Evolutionary conservation across 306 rosid species (phyloP).

Genomic region (Cucumis sativus): Cucumber_9930_V3 NC_026660.2:27610501-27611000

Average conservation of each 20-base stretch:
- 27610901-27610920: not conserved
- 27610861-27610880: constrained; percentile 94
- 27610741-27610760: constrained; percentile 95
- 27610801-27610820: constrained; percentile 83
- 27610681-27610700: not conserved
- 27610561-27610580: not conserved
- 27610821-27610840: constrained; percentile 97
- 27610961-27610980: constrained; percentile 1
- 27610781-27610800: constrained; percentile 87
- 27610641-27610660: not conserved
- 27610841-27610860: constrained; percentile 83
- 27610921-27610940: not conserved
- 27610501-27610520: constrained; percentile 13
- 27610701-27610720: constrained; percentile 15
- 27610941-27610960: not conserved
- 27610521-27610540: not conserved
- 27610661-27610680: not conserved
- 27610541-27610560: not conserved
- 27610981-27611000: not conserved
- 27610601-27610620: not conserved
- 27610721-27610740: constrained; percentile 94
- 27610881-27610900: constrained; percentile 17
- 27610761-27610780: constrained; percentile 82
- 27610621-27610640: not conserved
- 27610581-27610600: not conserved